Percentiles rank a stretch among this genome's conserved stretches.
These are phyloP conservation scores for Verticillium zaregamsianum DNA, from an alignment of 2,329 filamentous ascomycete species.

Conservation along the genomic window DNA sequence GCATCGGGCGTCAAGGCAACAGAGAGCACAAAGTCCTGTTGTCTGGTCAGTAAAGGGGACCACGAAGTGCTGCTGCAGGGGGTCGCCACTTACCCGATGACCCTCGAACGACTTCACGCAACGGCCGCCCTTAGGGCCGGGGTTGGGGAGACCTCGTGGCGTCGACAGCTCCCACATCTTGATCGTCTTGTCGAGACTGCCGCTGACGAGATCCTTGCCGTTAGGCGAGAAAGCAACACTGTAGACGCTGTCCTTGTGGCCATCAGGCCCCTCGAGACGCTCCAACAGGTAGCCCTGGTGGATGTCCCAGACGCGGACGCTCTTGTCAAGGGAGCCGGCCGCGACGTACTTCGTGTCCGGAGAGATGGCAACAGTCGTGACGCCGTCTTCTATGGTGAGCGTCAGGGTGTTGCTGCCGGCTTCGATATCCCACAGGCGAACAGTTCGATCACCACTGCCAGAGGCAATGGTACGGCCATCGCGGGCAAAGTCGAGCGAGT, in stretches of 20 bases:
- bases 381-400: slow-evolving; percentile 91
- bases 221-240: slow-evolving; percentile 94
- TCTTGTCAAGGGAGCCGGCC: slow-evolving; percentile 94
- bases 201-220: slow-evolving; percentile 88
- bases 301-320: slow-evolving; percentile 95
- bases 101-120: slow-evolving; percentile 97
- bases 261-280: slow-evolving; percentile 85
- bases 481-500: slow-evolving; percentile 90
- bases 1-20: slow-evolving; percentile 93
- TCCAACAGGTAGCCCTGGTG: slow-evolving; percentile 81
- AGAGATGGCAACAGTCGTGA: slow-evolving; percentile 95
- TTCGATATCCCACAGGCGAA: slow-evolving; percentile 94
- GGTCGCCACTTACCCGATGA: slow-evolving; percentile 64
- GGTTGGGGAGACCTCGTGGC: slow-evolving; percentile 62
- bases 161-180: slow-evolving; percentile 96
- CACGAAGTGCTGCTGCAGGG: too few relatives aligned
- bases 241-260: slow-evolving; percentile 96
- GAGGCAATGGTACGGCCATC: slow-evolving; percentile 94
- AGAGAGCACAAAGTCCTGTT: slow-evolving; percentile 88
- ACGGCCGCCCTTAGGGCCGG: slow-evolving; percentile 76
- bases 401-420: slow-evolving; percentile 76
- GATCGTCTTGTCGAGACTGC: slow-evolving; percentile 95
- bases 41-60: slow-evolving; percentile 20
- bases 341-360: slow-evolving; percentile 92
- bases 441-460: slow-evolving; percentile 89